A percentile compares a stretch with the other conserved stretches of the same genome.
Evolutionary conservation across 2,329 filamentous ascomycete species (phyloP).

Genomic region (Trichocomaceae sp.): DNA sequence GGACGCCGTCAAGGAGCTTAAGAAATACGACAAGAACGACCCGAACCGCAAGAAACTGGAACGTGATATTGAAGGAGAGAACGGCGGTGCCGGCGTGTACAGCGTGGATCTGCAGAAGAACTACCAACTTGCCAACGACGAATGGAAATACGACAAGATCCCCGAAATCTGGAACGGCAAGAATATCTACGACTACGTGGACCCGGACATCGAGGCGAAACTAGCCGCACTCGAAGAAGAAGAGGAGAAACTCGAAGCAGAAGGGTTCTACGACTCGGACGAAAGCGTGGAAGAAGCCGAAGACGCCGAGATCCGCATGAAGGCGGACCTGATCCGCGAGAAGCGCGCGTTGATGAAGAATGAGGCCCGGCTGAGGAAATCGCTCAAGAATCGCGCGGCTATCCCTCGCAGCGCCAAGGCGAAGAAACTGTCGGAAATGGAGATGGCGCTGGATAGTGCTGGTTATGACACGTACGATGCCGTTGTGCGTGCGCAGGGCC

Average conservation of each 20-base stretch:
- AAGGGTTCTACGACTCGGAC: slow-evolving; percentile 90
- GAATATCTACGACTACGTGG: slow-evolving; percentile 96
- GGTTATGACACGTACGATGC: slow-evolving; percentile 70
- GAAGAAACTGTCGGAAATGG: slow-evolving; percentile 80
- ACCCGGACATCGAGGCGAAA: slow-evolving; percentile 93
- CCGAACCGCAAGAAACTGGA: slow-evolving; percentile 75
- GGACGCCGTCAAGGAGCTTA: slow-evolving; percentile 68
- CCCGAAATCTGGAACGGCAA: slow-evolving; percentile 91
- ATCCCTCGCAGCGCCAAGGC: slow-evolving; percentile 78
- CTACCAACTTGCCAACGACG: slow-evolving; percentile 77
- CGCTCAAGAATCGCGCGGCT: slow-evolving; percentile 90
- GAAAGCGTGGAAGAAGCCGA: slow-evolving; percentile 78
- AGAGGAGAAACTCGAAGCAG: slow-evolving; percentile 82
- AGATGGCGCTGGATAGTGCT: slow-evolving; percentile 74
- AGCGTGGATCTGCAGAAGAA: slow-evolving; percentile 87
- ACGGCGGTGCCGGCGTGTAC: slow-evolving; percentile 92
- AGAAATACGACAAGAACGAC: slow-evolving; percentile 86
- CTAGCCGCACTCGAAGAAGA: slow-evolving; percentile 88
- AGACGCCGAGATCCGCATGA: slow-evolving; percentile 78
- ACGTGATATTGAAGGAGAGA: slow-evolving; percentile 81
- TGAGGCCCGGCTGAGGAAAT: slow-evolving; percentile 90
- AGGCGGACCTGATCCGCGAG: slow-evolving; percentile 92
- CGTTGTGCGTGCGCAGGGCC: slow-evolving; percentile 60
- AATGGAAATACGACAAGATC: slow-evolving; percentile 95
- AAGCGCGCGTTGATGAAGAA: slow-evolving; percentile 90